Evolutionary conservation across 257 asterid species (phyloP).

Genomic region (Gentiana dahurica): DNA sequence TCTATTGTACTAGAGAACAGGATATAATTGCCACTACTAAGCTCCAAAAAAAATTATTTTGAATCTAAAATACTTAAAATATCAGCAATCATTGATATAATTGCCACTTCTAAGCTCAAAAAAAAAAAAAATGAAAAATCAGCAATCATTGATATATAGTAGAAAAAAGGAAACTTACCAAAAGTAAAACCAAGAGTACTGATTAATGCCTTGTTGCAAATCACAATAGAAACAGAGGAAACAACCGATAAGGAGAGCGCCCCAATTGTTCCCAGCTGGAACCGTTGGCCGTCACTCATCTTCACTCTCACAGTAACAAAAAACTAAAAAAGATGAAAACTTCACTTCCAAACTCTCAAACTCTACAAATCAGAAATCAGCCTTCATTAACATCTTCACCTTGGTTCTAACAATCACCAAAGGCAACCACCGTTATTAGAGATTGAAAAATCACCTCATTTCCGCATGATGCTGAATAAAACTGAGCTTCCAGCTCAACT

Average conservation of each 20-base stretch:
- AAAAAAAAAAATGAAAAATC: neutral
- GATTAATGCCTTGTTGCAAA: slow-evolving; percentile 47
- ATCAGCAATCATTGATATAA: no score
- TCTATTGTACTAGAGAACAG: no score
- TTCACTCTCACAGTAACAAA: slow-evolving; percentile 7
- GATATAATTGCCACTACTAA: no score
- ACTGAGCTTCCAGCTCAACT: slow-evolving; percentile 6
- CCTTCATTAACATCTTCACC: neutral
- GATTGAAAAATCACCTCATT: slow-evolving; percentile 5
- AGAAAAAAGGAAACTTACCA: slow-evolving; percentile 18
- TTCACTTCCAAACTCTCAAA: slow-evolving; percentile 13
- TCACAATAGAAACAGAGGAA: slow-evolving; percentile 45
- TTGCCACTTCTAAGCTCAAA: neutral
- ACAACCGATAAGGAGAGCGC: slow-evolving; percentile 39
- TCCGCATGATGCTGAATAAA: neutral
- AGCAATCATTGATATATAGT: neutral
- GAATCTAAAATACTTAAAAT: no score
- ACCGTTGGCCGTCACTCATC: slow-evolving; percentile 37
- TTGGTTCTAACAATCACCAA: neutral
- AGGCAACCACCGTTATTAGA: neutral
- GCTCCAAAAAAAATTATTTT: no score
- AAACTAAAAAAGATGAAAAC: neutral
- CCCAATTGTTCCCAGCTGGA: slow-evolving; percentile 45
- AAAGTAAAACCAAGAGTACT: slow-evolving; percentile 39
- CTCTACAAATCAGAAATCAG: slow-evolving; percentile 11